Conservation (phyloP, 345 rosid genomes). For the Sisymbrium irio region DNA sequence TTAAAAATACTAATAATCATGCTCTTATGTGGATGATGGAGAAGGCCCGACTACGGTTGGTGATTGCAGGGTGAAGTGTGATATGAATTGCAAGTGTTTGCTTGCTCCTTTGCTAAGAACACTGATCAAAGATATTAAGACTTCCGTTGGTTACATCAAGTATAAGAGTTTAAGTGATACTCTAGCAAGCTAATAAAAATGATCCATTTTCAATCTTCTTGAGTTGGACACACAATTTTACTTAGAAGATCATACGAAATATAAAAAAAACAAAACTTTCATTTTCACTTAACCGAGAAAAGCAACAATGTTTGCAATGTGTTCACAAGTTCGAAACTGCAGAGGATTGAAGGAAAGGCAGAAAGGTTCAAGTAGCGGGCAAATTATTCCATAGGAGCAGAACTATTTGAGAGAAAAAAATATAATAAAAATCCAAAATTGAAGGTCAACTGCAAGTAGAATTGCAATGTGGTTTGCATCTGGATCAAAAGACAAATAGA, state of each 20-base stretch:
- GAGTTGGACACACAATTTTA: too few species aligned
- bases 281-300: neutral
- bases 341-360: too few species aligned
- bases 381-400: too few species aligned
- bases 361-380: too few species aligned
- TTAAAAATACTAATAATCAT: too few species aligned
- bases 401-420: neutral
- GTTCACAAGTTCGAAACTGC: too few species aligned
- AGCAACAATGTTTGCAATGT: neutral
- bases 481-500: slow-evolving; percentile 14
- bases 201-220: neutral
- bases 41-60: slow-evolving; percentile 28
- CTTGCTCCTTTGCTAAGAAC: neutral
- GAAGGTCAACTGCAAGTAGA: neutral
- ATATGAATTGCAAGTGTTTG: slow-evolving; percentile 30
- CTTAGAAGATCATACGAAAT: too few species aligned
- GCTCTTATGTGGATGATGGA: slow-evolving; percentile 32
- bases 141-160: neutral
- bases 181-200: neutral
- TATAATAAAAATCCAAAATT: neutral
- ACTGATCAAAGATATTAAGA: neutral
- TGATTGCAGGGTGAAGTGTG: slow-evolving; percentile 39
- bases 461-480: neutral
- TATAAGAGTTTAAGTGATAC: neutral
- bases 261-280: neutral